Conservation (phyloP, 2,329 filamentous ascomycete genomes). For the Remersonia thermophila region DNA sequence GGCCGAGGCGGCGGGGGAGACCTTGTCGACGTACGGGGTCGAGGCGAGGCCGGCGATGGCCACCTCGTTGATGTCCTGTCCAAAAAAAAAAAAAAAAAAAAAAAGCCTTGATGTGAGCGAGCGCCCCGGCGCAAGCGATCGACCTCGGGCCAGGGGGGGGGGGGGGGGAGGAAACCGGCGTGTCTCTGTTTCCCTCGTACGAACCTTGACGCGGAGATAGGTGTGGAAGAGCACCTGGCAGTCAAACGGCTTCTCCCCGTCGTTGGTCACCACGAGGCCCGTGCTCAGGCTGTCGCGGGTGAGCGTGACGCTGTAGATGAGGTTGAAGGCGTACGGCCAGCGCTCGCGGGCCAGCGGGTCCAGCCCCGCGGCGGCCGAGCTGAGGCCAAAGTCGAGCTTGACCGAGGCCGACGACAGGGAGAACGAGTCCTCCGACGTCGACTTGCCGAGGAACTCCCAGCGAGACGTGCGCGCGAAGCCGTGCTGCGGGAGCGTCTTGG, state of each 20-base stretch:
- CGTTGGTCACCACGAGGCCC: slow-evolving; percentile 76
- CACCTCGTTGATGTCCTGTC: slow-evolving; percentile 73
- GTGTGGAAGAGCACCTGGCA: slow-evolving; percentile 88
- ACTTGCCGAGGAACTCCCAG: slow-evolving; percentile 93
- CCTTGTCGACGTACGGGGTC: slow-evolving; percentile 74
- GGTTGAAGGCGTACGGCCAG: slow-evolving; percentile 79
- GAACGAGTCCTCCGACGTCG: slow-evolving; percentile 48
- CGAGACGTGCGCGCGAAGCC: slow-evolving; percentile 81
- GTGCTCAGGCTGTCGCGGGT: slow-evolving; percentile 64
- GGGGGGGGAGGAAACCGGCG: background rate
- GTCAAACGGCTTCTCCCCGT: slow-evolving; percentile 71
- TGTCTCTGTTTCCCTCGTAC: no score
- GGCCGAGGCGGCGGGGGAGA: slow-evolving; percentile 51
- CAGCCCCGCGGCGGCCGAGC: slow-evolving; percentile 47
- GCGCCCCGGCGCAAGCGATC: background rate
- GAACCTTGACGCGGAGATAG: slow-evolving; percentile 70
- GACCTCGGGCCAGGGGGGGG: no score
- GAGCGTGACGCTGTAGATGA: slow-evolving; percentile 88
- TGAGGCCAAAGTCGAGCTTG: slow-evolving; percentile 93
- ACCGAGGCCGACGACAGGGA: slow-evolving; percentile 56
- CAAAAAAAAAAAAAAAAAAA: no score
- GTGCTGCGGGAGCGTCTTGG: slow-evolving; percentile 73
- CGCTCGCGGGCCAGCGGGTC: slow-evolving; percentile 53
- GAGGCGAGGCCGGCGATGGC: slow-evolving; percentile 64
- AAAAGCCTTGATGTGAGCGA: no score